Evolutionary conservation across 345 rosid species (phyloP), one percentile per base, ranked within the genome.

Genomic region (Aquilaria yunnanensis): DNA sequence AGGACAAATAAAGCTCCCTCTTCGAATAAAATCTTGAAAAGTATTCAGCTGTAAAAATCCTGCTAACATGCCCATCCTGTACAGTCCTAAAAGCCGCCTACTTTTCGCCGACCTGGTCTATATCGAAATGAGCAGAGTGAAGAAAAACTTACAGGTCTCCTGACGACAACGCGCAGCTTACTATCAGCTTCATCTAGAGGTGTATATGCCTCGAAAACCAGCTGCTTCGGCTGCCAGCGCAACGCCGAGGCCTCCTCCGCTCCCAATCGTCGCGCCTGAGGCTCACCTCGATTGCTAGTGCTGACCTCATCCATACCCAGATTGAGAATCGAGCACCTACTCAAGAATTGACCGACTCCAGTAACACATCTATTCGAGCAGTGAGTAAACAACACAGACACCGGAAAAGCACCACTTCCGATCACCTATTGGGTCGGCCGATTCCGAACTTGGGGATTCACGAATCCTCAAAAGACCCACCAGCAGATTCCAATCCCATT

Each of bases 401-500:
- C 16, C 32, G 12, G 12, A 59, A 62, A 56, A 14, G 23, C 2
- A 34, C 41, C 32, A 56, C 16, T 29, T 61, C 34, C 58, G 72
- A 76, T 75, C 75, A 79, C 57, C 68, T 60, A 77, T 65, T 51
- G 54, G 30, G 69, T 49, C 51, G 63, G 66, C 41, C 32, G 70
- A 75, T 57, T 51, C 65, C 62, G 62, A 68, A 75, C 68, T 61
- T 63, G 43, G 41, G 60, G 67, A 48, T 70, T 34, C 58, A 59
- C 29, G 64, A 73, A 56, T 62, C 66, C 62, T 61, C 67, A 56
- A 62, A 55, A 51, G 73, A 72, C 66, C 61, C 73, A 66, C 96
- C 96, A 59, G 77, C 85, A 56, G 90, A 87, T 74, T 87, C 74
- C 54, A 87, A 84, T 80, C 90, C 94, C 94, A 80, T 84, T 72